Base-by-base conservation (phyloP, 2,329 filamentous ascomycete genomes). In the Colletotrichum musae region DNA sequence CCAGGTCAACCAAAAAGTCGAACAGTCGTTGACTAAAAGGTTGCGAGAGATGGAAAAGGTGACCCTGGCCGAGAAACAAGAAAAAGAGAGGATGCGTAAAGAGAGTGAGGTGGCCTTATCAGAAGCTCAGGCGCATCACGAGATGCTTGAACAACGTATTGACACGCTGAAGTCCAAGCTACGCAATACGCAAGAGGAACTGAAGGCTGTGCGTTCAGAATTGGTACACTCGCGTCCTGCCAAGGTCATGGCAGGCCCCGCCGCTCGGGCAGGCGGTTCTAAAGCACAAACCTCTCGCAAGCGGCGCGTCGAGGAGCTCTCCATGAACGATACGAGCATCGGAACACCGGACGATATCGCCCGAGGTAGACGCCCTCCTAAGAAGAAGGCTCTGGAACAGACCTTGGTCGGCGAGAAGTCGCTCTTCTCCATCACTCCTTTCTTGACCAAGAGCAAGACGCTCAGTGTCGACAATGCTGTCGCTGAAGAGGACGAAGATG, bases 341-440 rank as follows among this genome's bases (percentile, higher is more conserved):
- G 80, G 84, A 50, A 84, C 87, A 5, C 79, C 83, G 75, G 75
- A 87, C 73, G 60, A 83, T 73, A 77, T 83, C 57, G 70, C 81
- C 68, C 77, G 80, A 59, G 73, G 77, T 64, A 84, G 82, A 72
- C 82, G 82, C 50, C 77, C 78, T 41, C 74, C 81, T 69, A 92
- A 91, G 79, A 91, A 90, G 77, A 83, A 85, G 64, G 86, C 83
- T 56, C 79, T 83, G 32, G 87, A 90, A 21, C 87, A 88, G 45
- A 86, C 88, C 1, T 82, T 89, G 64, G 84, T 93, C 5, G 94
- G 93, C 36, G 94, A 97, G 76, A 98, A 97, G 80, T 98, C 95
- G 0, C 91, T 88, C 3, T 98, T 98, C 80, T 97, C 94, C 4
- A 94, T 98, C 72, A 98, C 95, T 0, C 95, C 95, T 0, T 98